phyloP scores from a whole-genome alignment of 805 yeast genomes.

The Spathaspora girioi region DNA sequence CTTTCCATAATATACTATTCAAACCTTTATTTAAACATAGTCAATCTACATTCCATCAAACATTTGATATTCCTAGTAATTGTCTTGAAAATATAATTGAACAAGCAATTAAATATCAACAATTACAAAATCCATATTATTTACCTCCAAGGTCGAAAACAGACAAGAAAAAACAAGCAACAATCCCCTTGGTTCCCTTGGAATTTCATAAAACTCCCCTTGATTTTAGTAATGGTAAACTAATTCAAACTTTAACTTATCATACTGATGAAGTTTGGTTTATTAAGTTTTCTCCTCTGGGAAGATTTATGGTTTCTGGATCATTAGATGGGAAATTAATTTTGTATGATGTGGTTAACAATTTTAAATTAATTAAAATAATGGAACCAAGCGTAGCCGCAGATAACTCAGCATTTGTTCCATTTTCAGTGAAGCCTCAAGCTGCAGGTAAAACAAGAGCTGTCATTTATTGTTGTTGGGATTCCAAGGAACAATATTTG shows the following conservation, averaged over 20 bases:
- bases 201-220: slow-evolving; percentile 4
- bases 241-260: slow-evolving; percentile 42
- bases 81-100: slow-evolving; percentile 20
- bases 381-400: slow-evolving; percentile 25
- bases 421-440: slow-evolving; percentile 17
- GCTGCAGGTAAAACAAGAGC: slow-evolving; percentile 29
- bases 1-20: slow-evolving; percentile 8
- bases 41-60: slow-evolving; percentile 9
- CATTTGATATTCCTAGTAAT: slow-evolving; percentile 17
- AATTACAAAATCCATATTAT: slow-evolving; percentile 22
- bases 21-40: slow-evolving; percentile 11
- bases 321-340: slow-evolving; percentile 63
- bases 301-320: slow-evolving; percentile 72
- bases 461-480: slow-evolving; percentile 70
- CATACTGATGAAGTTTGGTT: slow-evolving; percentile 85
- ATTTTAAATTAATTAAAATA: slow-evolving; percentile 27
- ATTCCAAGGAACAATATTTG: slow-evolving; percentile 62
- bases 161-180: neutral
- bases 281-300: slow-evolving; percentile 72
- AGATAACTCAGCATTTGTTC: slow-evolving; percentile 24
- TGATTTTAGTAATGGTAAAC: slow-evolving; percentile 33
- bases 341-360: slow-evolving; percentile 59
- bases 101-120: slow-evolving; percentile 18
- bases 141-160: slow-evolving; percentile 22
- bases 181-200: slow-evolving; percentile 5